Evolutionary conservation across 371 early-diverging fungal genomes (phyloP), one percentile per base, ranked within the genome.

Genomic region (Mortierella sp.): DNA sequence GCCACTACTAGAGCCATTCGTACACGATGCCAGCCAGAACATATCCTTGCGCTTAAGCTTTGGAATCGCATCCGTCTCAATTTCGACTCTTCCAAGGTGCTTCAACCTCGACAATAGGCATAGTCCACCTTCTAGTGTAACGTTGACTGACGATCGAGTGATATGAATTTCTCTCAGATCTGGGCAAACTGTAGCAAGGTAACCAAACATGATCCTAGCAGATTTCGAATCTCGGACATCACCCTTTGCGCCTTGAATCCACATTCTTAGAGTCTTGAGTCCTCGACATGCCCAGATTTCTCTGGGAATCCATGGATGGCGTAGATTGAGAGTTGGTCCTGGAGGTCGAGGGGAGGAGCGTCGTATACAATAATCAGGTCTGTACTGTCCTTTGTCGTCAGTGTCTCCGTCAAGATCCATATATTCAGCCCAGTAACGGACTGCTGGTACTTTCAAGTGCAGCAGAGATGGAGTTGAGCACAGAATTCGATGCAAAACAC

Each of bases 171-270:
- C 52, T 52, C 52, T 16, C n/a, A 52, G 24, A 1, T 52, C 52
- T 20, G 52, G 52, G n/a, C 52, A 52, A 24, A 52, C 22, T n/a
- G n/a, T n/a, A 22, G 52, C 12, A 9, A 52, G 52, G 52, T 52
- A 52, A 4, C 52, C 52, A 52, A 52, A 52, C 52, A 52, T 52
- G n/a, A 52, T 52, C n/a, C 52, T 52, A 52, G 52, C 20, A 8
- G 52, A 52, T 6, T 52, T 20, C 10, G 52, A 8, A 22, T 52
- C 52, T 9, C 52, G 52, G 20, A 52, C 52, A 9, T 52, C 52
- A 9, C 52, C 52, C 20, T 52, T 52, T 52, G 20, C 52, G 52
- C 52, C 52, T 52, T 52, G 52, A 52, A 52, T 52, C 52, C 52
- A 52, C 52, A 52, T 52, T 24, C 24, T 52, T 52, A 52, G 52